A percentile compares a stretch with the other conserved stretches of the same genome.
Evolutionary conservation across 805 yeast species (phyloP).

Genomic region (Schwanniomyces pseudopolymorphus): DNA sequence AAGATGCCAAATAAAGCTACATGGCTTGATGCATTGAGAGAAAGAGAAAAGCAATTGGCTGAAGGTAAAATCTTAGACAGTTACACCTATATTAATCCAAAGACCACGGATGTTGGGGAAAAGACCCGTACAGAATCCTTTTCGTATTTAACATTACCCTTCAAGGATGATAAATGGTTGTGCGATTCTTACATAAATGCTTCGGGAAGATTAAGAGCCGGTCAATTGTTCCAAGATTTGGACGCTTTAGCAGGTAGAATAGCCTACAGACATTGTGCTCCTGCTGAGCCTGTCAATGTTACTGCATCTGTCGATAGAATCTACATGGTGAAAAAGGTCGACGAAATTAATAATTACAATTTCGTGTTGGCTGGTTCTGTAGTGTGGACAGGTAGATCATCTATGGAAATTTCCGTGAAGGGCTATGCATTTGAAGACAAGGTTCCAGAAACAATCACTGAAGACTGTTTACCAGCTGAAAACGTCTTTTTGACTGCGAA

Average conservation of each 20-base stretch:
- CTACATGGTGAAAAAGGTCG: constrained; percentile 80
- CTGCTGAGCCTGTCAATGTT: constrained; percentile 93
- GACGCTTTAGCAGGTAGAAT: constrained; percentile 94
- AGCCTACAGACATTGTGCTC: constrained; percentile 90
- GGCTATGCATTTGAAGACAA: constrained; percentile 73
- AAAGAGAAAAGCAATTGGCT: constrained; percentile 64
- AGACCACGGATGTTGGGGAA: constrained; percentile 67
- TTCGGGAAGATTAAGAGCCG: constrained; percentile 87
- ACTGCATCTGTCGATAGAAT: constrained; percentile 94
- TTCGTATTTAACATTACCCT: constrained; percentile 68
- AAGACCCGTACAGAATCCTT: constrained; percentile 79
- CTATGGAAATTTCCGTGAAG: constrained; percentile 91
- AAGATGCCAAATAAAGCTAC: constrained; percentile 54
- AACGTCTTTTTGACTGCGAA: constrained; percentile 83
- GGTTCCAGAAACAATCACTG: constrained; percentile 53
- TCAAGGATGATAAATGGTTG: constrained; percentile 77
- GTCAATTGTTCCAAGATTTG: constrained; percentile 90
- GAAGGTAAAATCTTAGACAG: constrained; percentile 76
- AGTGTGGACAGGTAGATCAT: constrained; percentile 91
- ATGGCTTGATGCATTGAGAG: constrained; percentile 83
- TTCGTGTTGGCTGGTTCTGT: constrained; percentile 87
- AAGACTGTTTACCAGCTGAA: constrained; percentile 57
- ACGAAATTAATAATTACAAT: constrained; percentile 71
- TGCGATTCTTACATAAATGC: constrained; percentile 89
- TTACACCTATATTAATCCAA: constrained; percentile 69